Evolutionary conservation across 495 filamentous ascomycete species (phyloP).

Genomic region (Pseudoneurospora amorphoporcata): DNA sequence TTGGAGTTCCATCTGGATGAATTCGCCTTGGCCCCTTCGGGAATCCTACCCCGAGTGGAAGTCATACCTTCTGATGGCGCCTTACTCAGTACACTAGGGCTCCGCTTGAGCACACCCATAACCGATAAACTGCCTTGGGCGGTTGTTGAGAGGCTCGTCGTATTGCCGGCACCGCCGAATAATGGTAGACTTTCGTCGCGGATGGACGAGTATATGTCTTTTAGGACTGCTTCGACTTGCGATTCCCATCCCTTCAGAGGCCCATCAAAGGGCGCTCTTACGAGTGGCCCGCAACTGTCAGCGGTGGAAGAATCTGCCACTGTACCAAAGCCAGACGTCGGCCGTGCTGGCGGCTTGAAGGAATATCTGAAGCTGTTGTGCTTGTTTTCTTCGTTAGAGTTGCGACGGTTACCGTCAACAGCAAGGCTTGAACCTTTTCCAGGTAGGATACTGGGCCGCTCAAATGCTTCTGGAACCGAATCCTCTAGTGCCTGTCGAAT

Average conservation of each 20-base stretch:
- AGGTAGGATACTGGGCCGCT: slow-evolving; percentile 37
- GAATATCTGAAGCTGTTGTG: slow-evolving; percentile 32
- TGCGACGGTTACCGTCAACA: slow-evolving; percentile 16
- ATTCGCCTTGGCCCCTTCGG: slow-evolving; percentile 48
- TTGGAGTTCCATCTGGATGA: slow-evolving; percentile 72
- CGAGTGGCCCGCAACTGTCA: slow-evolving; percentile 54
- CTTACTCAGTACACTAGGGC: slow-evolving; percentile 85
- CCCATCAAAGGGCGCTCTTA: slow-evolving; percentile 69
- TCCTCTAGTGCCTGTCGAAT: slow-evolving; percentile 67
- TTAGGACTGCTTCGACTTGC: slow-evolving; percentile 80
- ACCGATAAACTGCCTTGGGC: slow-evolving; percentile 36
- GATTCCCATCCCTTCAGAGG: slow-evolving; percentile 74
- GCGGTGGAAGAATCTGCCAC: slow-evolving; percentile 15
- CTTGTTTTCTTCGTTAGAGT: slow-evolving; percentile 34
- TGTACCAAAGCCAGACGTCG: slow-evolving; percentile 31
- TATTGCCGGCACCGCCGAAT: slow-evolving; percentile 49
- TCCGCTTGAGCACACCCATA: slow-evolving; percentile 66
- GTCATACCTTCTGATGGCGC: slow-evolving; percentile 64
- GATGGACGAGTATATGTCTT: slow-evolving; percentile 86
- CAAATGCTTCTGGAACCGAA: slow-evolving; percentile 55
- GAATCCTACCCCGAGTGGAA: slow-evolving; percentile 57
- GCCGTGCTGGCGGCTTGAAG: slow-evolving; percentile 36
- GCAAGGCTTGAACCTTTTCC: slow-evolving; percentile 23
- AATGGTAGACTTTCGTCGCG: slow-evolving; percentile 75
- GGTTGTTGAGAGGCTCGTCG: slow-evolving; percentile 31